Conservation (phyloP, 2,329 filamentous ascomycete genomes). For the Proliferodiscus dingleyae region DNA sequence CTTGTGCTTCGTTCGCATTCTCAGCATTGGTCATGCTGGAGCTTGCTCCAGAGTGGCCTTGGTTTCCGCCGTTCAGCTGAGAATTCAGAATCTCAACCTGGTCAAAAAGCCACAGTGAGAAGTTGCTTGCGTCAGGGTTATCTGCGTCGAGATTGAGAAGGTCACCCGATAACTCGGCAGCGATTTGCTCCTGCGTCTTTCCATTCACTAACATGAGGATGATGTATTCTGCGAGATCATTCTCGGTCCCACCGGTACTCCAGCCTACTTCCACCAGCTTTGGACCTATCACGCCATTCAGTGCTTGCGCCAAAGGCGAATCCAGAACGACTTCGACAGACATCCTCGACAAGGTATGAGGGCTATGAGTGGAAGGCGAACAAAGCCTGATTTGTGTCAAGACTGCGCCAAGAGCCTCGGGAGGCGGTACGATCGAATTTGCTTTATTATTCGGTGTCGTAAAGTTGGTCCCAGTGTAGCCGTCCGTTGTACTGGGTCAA, state of each 20-base stretch:
- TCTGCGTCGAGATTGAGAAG: conserved; percentile 77
- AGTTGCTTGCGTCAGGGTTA: conserved; percentile 75
- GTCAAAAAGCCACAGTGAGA: conserved; percentile 90
- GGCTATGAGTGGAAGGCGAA: conserved; percentile 10
- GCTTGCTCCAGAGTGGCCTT: conserved; percentile 19
- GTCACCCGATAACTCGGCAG: conserved; percentile 80
- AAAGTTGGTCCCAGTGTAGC: not conserved
- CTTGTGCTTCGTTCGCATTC: conserved; percentile 43
- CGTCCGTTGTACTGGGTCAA: not conserved
- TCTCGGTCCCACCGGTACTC: conserved; percentile 68
- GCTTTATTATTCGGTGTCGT: not conserved
- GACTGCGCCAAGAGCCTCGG: not conserved
- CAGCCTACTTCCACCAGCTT: conserved; percentile 93
- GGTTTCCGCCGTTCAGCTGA: conserved; percentile 50
- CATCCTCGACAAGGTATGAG: conserved; percentile 49
- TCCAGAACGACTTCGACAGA: conserved; percentile 70
- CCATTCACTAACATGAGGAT: conserved; percentile 96
- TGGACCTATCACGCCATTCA: conserved; percentile 77
- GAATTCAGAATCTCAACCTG: conserved; percentile 67
- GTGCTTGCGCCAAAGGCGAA: conserved; percentile 78
- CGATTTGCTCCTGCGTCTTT: conserved; percentile 86
- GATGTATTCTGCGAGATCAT: conserved; percentile 84
- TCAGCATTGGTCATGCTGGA: conserved; percentile 54
- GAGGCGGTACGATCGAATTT: not conserved
- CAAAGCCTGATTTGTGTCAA: conserved; percentile 7